phyloP scores from a whole-genome alignment of 1,284 basidiomycete species.

The Irpex rosettiformis region DNA sequence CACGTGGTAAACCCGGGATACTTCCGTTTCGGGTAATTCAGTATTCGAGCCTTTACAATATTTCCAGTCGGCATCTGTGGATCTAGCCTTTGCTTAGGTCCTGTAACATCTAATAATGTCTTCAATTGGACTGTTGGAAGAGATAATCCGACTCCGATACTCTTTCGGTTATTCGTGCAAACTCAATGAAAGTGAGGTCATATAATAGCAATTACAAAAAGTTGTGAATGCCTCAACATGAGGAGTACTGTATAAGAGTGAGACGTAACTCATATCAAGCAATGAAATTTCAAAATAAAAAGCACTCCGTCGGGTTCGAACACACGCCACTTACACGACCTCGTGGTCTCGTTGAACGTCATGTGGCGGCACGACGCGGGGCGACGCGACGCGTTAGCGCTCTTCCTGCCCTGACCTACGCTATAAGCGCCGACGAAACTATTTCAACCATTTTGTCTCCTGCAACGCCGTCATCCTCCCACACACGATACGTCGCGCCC shows the following conservation, averaged over 20 bases:
- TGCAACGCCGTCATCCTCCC: neutral
- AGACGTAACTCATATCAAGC: neutral
- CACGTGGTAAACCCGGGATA: neutral
- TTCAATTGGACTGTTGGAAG: too few relatives aligned
- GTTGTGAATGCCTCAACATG: too few relatives aligned
- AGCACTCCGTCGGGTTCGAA: neutral
- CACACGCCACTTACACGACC: neutral
- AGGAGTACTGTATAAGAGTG: too few relatives aligned
- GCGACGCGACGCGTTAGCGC: slow-evolving; percentile 1
- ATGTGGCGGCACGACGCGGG: neutral
- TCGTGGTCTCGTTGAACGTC: neutral
- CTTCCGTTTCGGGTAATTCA: neutral
- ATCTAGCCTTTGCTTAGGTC: too few relatives aligned
- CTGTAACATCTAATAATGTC: too few relatives aligned
- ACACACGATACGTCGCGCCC: neutral
- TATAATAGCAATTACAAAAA: too few relatives aligned
- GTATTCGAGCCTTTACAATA: too few relatives aligned
- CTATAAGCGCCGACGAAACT: neutral
- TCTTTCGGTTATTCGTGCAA: too few relatives aligned
- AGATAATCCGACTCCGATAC: too few relatives aligned
- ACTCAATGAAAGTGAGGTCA: too few relatives aligned
- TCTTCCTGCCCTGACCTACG: neutral
- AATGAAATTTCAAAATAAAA: neutral
- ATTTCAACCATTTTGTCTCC: neutral
- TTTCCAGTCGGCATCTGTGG: too few relatives aligned